Base-by-base conservation (phyloP, 345 rosid genomes). In the thale cress (Arabidopsis thaliana) region DNA sequence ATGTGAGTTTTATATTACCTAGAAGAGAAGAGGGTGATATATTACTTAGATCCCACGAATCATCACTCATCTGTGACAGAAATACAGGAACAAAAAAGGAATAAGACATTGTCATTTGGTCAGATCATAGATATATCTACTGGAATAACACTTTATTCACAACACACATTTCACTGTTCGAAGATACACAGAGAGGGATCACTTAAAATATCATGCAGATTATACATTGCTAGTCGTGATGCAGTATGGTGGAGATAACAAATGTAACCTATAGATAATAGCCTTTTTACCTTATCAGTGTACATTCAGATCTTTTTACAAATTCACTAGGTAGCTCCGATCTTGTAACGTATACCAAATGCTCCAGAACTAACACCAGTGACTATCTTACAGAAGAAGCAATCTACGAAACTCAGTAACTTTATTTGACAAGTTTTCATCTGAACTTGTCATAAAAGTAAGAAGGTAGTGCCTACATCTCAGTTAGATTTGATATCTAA, bases 61-160 rank as follows among this genome's bases (percentile, higher is more conserved):
- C 71, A 38, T 69, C 53, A 76, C 28, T 76, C 80, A 53, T 69
- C 80, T 76, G 80, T 30, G 28, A 45, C 33, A 51, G 41, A 60
- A 76, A 68, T 33, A 52, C 40, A 68, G 0, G 24, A 42, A 42
- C 32, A 40, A 16, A 10, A 28, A 28, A 58, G 24, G 53, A 46
- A 48, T 3, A 65, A 36, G 16, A 20, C 22, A 59, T 28, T 59
- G 14, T 37, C 36, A 28, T 57, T 33, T 58, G 67, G 12, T 45
- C 0, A 8, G 13, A 45, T 59, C 58, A 46, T 37, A 24, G 2
- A 71, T 36, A 36, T 23, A 20, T 55, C 30, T 16, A 67, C 48
- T 67, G 12, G 25, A 34, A 50, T 37, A 16, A 49, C 38, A 16
- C 14, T 57, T 36, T 25, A 55, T 10, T 20, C 53, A 72, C 34